phyloP scores from a whole-genome alignment of 345 rosid genomes.

The Moringa oleifera region DNA sequence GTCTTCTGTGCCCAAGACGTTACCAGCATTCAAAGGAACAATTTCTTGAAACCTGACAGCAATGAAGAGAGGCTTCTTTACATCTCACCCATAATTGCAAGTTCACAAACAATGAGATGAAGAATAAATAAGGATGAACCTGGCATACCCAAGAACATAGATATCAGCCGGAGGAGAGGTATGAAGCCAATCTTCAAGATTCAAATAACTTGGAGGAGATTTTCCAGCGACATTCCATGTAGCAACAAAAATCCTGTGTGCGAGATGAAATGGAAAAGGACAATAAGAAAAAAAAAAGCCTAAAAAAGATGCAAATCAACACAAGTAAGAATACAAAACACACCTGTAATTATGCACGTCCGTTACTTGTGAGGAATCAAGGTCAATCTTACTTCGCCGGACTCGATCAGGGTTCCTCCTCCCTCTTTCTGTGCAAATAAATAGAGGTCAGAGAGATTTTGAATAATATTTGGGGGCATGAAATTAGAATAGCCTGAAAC shows the following conservation, averaged over 20 bases:
- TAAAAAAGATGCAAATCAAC: constrained; percentile 1
- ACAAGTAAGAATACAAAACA: not conserved
- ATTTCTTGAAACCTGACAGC: constrained; percentile 85
- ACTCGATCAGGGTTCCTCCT: constrained; percentile 48
- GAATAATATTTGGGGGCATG: not conserved
- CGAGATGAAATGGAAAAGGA: not conserved
- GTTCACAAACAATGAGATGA: not conserved
- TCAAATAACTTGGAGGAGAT: constrained; percentile 79
- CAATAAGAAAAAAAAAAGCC: not conserved
- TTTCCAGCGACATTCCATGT: constrained; percentile 99
- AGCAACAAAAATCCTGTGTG: constrained; percentile 70
- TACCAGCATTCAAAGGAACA: constrained; percentile 97
- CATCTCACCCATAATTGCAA: not conserved
- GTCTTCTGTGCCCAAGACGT: constrained; percentile 91
- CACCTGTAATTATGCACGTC: constrained; percentile 68
- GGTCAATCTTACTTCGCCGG: constrained; percentile 52
- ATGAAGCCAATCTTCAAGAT: constrained; percentile 95
- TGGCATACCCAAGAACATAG: constrained; percentile 85
- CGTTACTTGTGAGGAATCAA: constrained; percentile 52
- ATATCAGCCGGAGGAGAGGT: constrained; percentile 90
- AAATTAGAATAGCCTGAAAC: constrained; percentile 4
- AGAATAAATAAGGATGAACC: constrained; percentile 1
- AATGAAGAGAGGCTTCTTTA: not conserved
- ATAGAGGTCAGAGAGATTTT: constrained; percentile 8
- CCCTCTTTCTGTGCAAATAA: constrained; percentile 41